phyloP scores from a whole-genome alignment of 1,284 basidiomycete genomes.

The Ceratobasidium sp. region DNA sequence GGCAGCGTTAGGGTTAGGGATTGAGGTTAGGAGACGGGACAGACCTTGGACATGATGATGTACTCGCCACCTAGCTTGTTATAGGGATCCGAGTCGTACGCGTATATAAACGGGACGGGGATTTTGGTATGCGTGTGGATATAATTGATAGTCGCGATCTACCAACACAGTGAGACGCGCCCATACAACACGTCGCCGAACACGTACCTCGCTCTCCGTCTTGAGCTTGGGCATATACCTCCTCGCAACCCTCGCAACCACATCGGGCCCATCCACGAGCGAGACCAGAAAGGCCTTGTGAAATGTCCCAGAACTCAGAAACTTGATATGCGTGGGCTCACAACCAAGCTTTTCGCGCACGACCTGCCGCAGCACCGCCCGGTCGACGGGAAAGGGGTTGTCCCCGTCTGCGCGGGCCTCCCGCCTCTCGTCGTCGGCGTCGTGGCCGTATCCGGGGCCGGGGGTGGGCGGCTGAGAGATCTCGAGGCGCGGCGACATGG shows the following conservation, averaged over 20 bases:
- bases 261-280: constrained; percentile 65
- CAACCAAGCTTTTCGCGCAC: constrained; percentile 72
- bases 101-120: constrained; percentile 76
- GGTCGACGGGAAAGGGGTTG: constrained; percentile 75
- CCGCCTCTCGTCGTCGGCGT: constrained; percentile 48
- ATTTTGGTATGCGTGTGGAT: constrained; percentile 72
- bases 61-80: constrained; percentile 84
- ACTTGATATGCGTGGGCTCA: constrained; percentile 73
- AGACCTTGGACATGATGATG: constrained; percentile 83
- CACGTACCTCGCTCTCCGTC: constrained; percentile 73
- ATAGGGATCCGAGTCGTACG: constrained; percentile 81
- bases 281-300: constrained; percentile 74
- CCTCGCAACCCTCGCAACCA: constrained; percentile 80
- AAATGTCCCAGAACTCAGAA: constrained; percentile 72
- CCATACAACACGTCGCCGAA: background rate
- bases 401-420: constrained; percentile 58
- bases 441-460: constrained; percentile 52
- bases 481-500: constrained; percentile 40
- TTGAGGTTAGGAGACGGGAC: constrained; percentile 49
- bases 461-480: constrained; percentile 31
- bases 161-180: constrained; percentile 20
- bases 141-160: constrained; percentile 79
- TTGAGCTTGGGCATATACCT: constrained; percentile 84
- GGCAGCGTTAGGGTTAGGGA: background rate
- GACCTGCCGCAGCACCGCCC: constrained; percentile 75